Evolutionary conservation across 2,329 filamentous ascomycete genomes (phyloP).

Genomic region (Aspergillus sp.): DNA sequence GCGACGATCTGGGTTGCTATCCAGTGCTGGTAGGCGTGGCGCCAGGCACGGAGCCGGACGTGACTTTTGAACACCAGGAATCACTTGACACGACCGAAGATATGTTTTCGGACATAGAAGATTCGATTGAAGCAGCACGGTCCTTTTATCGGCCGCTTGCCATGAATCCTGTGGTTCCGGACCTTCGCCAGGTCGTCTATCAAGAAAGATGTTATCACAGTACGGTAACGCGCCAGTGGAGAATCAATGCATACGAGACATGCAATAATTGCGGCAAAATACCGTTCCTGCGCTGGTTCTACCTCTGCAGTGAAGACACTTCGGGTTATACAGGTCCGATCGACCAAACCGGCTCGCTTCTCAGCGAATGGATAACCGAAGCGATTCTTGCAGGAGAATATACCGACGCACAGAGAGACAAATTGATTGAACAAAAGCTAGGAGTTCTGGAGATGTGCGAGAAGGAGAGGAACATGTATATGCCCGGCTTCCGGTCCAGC

Average conservation of each 20-base stretch:
- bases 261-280: conserved; percentile 61
- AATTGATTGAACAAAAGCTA: conserved; percentile 43
- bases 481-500: neutral
- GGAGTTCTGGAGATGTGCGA: conserved; percentile 26
- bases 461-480: conserved; percentile 10
- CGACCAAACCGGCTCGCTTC: conserved; percentile 15
- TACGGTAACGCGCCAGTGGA: conserved; percentile 64
- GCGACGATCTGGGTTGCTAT: neutral
- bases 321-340: conserved; percentile 41
- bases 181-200: neutral
- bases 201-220: conserved; percentile 48
- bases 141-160: neutral
- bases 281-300: conserved; percentile 69
- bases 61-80: neutral
- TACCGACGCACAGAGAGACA: conserved; percentile 42
- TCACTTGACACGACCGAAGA: neutral
- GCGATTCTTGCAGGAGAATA: conserved; percentile 46
- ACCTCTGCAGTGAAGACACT: conserved; percentile 68
- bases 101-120: neutral
- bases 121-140: neutral
- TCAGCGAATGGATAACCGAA: conserved; percentile 43
- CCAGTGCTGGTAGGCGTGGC: conserved; percentile 5
- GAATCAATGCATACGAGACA: conserved; percentile 44
- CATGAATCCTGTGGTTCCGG: neutral
- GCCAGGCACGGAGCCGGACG: neutral